Base-by-base conservation (phyloP, 371 early-diverging fungal genomes). In the Batkoa obscura region DNA sequence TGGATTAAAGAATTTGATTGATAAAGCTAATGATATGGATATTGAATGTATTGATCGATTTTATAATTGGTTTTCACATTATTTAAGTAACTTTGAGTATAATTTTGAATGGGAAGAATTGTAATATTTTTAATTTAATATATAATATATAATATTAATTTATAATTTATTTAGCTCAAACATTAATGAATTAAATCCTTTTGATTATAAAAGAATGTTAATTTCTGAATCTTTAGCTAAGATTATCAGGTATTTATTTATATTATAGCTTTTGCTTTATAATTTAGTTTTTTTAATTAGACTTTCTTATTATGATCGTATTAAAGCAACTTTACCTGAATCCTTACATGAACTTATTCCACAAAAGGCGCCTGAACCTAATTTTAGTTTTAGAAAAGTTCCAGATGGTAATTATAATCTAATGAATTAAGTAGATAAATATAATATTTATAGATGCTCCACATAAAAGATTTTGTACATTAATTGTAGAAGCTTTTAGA, bases 71-170 rank as follows among this genome's bases (percentile, higher is more conserved):
- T 85, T 94, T 71, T 77, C 86, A 1, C 82, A 84, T 50, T 90
- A 91, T 64, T 66, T 94, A 60, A 88, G 89, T 66, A 92, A 94
- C 70, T 89, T 91, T 75, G 84, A 78, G 3, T 90, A 80, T 66
- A 75, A 75, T 48, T 94, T 91, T 91, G 81, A 85, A 62, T 94
- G 93, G 93, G 64, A 63, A 31, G 79, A 78, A 57, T 94, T 93
- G 94, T 75, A 71, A 69, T 62, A 36, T 36, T 36, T 5, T 1
- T 9, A 13, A 13, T 45, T 6, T 15, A 45, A 15, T 38, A 55
- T 23, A 23, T 23, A 23, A 23, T 23, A 23, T 23, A 23, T 23
- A 23, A 23, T 23, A 23, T 23, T 23, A 23, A 23, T 23, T 23
- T 23, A 23, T 23, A 23, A 23, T 23, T 23, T 23, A 23, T 23